phyloP scores from a whole-genome alignment of 1,139 yeast species.

The Zygosaccharomyces sapae region DNA sequence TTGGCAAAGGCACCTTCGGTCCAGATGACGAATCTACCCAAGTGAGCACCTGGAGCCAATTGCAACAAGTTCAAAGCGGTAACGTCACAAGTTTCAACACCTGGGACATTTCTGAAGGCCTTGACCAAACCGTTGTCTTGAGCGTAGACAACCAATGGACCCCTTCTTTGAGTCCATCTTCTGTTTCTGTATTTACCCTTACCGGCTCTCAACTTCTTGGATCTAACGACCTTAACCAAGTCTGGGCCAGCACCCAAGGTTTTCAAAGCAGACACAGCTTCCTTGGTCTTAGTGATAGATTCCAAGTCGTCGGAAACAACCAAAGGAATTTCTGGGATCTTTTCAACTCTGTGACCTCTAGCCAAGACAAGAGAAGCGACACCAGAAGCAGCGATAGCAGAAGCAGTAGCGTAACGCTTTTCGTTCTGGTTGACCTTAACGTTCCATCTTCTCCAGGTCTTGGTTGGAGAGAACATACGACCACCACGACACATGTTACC shows the following conservation, averaged over 20 bases:
- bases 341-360: slow-evolving; percentile 99
- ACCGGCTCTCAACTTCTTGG: slow-evolving; percentile 99
- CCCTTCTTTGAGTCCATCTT: slow-evolving; percentile 99
- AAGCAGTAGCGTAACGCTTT: slow-evolving; percentile 99
- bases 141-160: slow-evolving; percentile 98
- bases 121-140: slow-evolving; percentile 96
- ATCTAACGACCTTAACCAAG: slow-evolving; percentile 95
- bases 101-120: slow-evolving; percentile 99
- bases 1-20: slow-evolving; percentile 97
- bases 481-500: slow-evolving; percentile 99
- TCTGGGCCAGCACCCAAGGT: slow-evolving; percentile 99
- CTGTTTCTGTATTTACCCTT: slow-evolving; percentile 99
- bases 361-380: slow-evolving; percentile 98
- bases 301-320: slow-evolving; percentile 94
- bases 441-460: slow-evolving; percentile 99
- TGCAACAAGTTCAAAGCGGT: slow-evolving; percentile 92
- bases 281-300: slow-evolving; percentile 94
- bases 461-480: slow-evolving; percentile 99
- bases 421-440: slow-evolving; percentile 99
- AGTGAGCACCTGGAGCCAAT: slow-evolving; percentile 99
- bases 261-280: slow-evolving; percentile 97
- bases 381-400: slow-evolving; percentile 99
- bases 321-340: slow-evolving; percentile 97
- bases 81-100: slow-evolving; percentile 97
- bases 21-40: slow-evolving; percentile 99